Percentiles rank a stretch among this genome's conserved stretches.
Evolutionary conservation across 2,329 filamentous ascomycete species (phyloP).

Genomic region (Epichloe amarillans): DNA sequence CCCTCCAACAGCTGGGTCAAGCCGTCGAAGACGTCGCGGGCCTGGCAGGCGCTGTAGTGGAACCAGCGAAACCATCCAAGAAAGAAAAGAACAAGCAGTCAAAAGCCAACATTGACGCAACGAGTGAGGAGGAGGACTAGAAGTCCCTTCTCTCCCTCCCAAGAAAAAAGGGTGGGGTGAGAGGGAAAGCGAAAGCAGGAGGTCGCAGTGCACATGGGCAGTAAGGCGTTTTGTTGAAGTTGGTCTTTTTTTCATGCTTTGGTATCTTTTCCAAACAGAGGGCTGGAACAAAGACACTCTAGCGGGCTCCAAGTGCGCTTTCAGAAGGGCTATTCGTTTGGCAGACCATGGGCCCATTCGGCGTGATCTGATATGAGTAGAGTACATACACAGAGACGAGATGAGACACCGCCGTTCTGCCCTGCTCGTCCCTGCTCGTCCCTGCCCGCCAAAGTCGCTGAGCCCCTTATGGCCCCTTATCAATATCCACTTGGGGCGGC

Average conservation of each 20-base stretch:
- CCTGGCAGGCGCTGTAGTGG: slow-evolving; percentile 14
- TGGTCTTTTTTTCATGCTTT: not conserved
- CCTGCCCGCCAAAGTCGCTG: too few species aligned
- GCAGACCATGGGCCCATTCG: not conserved
- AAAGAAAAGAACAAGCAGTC: slow-evolving; percentile 29
- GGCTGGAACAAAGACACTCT: not conserved
- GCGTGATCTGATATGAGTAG: not conserved
- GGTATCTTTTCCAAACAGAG: not conserved
- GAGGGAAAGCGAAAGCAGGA: not conserved
- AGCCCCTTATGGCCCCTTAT: not conserved
- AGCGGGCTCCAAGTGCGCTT: too few species aligned
- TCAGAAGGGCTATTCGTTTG: too few species aligned
- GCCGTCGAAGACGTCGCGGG: slow-evolving; percentile 22
- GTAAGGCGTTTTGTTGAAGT: not conserved
- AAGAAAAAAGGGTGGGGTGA: not conserved
- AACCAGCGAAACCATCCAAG: slow-evolving; percentile 17
- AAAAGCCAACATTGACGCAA: slow-evolving; percentile 50
- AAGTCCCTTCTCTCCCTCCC: not conserved
- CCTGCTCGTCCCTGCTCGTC: too few species aligned
- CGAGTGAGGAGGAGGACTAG: slow-evolving; percentile 43
- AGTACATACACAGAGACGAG: too few species aligned
- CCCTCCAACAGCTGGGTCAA: slow-evolving; percentile 36
- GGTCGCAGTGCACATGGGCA: not conserved
- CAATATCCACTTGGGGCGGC: not conserved
- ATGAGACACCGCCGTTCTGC: too few species aligned